Evolutionary conservation across 2,329 filamentous ascomycete species (phyloP).

Genomic region (Alternaria sp.): DNA sequence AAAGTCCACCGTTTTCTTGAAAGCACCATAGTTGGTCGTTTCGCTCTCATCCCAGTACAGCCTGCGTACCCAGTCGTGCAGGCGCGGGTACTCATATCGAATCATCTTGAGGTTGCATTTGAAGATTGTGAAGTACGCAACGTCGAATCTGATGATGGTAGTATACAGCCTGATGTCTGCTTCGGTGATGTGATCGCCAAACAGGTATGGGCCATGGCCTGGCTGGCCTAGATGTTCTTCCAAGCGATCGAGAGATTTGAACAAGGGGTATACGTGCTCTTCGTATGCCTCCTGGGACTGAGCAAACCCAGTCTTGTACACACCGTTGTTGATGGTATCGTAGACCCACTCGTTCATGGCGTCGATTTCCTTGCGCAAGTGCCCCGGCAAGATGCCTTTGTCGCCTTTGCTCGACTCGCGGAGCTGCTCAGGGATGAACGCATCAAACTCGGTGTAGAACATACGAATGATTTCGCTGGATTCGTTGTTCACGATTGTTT

Average conservation of each 20-base stretch:
- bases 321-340: conserved; percentile 61
- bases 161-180: conserved; percentile 74
- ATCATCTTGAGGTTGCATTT: conserved; percentile 84
- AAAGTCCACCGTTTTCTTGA: conserved; percentile 32
- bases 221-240: conserved; percentile 70
- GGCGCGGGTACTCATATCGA: conserved; percentile 76
- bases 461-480: conserved; percentile 45
- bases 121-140: conserved; percentile 61
- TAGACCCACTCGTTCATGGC: conserved; percentile 72
- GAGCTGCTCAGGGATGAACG: conserved; percentile 51
- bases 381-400: conserved; percentile 71
- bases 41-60: conserved; percentile 74
- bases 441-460: conserved; percentile 40
- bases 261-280: conserved; percentile 71
- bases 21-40: conserved; percentile 29
- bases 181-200: conserved; percentile 78
- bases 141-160: conserved; percentile 53
- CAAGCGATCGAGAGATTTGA: conserved; percentile 75
- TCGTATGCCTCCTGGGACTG: conserved; percentile 85
- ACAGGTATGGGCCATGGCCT: conserved; percentile 68
- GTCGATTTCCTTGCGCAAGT: conserved; percentile 72
- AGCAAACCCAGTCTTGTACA: conserved; percentile 75
- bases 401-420: conserved; percentile 58
- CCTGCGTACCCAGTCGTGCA: conserved; percentile 79
- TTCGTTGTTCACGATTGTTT: conserved; percentile 42